Evolutionary conservation across 108 stramenopile species (phyloP).

Genomic region (Aurantiochytrium sp.): DNA sequence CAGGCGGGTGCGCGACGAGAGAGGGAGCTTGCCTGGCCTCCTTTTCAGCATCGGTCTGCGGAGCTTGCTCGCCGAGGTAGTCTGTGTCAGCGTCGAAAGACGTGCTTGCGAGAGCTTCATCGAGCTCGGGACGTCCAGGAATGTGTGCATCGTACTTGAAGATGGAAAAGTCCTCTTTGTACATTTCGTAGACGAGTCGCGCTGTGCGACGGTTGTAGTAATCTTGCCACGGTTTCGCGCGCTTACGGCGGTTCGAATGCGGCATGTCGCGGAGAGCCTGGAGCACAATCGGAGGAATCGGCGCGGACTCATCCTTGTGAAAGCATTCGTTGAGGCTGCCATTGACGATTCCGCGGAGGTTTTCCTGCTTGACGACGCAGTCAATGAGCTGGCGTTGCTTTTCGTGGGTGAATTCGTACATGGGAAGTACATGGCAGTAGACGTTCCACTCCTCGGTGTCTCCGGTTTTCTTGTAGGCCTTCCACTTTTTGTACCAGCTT

Average conservation of each 20-base stretch:
- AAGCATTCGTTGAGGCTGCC: background rate
- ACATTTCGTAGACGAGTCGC: background rate
- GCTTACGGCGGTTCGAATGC: constrained; percentile 7
- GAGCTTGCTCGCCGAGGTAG: background rate
- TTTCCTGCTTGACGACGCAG: constrained; percentile 55
- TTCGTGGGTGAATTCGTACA: constrained; percentile 55
- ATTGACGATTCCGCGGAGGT: constrained; percentile 22
- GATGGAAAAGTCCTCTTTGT: background rate
- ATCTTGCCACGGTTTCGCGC: constrained; percentile 10
- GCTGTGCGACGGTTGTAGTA: background rate
- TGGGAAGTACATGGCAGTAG: constrained; percentile 52
- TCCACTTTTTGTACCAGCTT: constrained; percentile 35
- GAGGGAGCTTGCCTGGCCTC: background rate
- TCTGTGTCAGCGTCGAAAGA: background rate
- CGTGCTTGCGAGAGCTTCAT: background rate
- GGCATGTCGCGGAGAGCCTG: constrained; percentile 2
- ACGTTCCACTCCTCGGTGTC: constrained; percentile 60
- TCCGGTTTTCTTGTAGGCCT: constrained; percentile 40
- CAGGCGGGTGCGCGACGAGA: too few species aligned
- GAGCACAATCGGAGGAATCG: background rate
- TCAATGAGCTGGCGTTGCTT: constrained; percentile 47
- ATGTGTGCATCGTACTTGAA: background rate
- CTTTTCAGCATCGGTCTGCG: background rate
- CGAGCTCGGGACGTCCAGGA: background rate
- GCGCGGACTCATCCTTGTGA: background rate